phyloP scores from a whole-genome alignment of 73 alveolate species.

The Durusdinium trenchii region DNA sequence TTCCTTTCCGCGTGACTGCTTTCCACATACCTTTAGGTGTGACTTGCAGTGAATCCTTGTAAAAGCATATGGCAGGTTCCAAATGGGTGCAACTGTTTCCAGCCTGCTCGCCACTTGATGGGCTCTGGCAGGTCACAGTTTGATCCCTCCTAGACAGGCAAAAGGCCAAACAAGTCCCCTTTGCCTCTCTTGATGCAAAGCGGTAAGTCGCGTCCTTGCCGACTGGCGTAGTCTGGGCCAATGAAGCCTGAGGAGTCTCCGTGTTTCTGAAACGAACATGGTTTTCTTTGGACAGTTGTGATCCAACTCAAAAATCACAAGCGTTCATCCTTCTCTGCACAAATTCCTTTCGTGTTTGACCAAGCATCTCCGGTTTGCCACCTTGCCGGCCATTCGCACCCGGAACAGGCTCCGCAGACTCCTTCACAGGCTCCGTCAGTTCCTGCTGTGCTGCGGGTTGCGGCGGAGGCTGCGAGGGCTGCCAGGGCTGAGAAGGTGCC shows the following conservation, averaged over 20 bases:
- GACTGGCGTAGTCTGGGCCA: constrained; percentile 17
- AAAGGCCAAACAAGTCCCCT: background rate
- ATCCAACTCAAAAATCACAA: too few species aligned
- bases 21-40: too few species aligned
- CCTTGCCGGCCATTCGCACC: background rate
- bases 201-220: background rate
- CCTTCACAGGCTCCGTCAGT: background rate
- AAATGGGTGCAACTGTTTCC: background rate
- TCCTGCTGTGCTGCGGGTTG: background rate
- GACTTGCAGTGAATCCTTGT: too few species aligned
- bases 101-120: constrained; percentile 80
- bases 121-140: constrained; percentile 90
- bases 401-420: background rate
- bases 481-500: background rate
- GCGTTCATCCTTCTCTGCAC: too few species aligned
- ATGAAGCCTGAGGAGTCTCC: too few species aligned
- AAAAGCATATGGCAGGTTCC: background rate
- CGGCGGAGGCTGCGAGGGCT: background rate
- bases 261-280: too few species aligned
- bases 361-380: background rate
- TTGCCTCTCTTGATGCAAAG: background rate
- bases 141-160: constrained; percentile 24
- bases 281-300: too few species aligned
- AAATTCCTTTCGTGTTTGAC: too few species aligned
- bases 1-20: too few species aligned